phyloP scores from a whole-genome alignment of 2,329 filamentous ascomycete species.

The Fusarium phyllophilum region DNA sequence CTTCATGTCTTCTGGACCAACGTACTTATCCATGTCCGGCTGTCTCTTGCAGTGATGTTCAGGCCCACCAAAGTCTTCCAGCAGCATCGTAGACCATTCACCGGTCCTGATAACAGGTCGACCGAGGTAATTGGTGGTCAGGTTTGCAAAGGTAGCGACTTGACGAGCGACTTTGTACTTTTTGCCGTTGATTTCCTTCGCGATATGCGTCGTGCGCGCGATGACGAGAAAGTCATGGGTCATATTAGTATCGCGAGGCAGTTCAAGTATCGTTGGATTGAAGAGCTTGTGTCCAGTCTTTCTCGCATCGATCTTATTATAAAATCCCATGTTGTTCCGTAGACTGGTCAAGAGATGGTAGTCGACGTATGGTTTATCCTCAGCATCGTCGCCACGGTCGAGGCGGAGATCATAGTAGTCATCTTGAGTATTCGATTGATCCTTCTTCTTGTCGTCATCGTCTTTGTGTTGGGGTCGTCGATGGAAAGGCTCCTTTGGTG shows the following conservation, averaged over 20 bases:
- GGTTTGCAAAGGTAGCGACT: conserved; percentile 29
- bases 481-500: not conserved
- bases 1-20: conserved; percentile 39
- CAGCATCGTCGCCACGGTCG: not conserved
- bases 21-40: conserved; percentile 33
- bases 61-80: conserved; percentile 26
- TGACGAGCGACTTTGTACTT: conserved; percentile 27
- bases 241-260: conserved; percentile 11
- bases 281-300: conserved; percentile 26
- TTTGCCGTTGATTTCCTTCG: conserved; percentile 13
- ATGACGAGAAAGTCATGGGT: conserved; percentile 33
- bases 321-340: conserved; percentile 34
- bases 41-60: conserved; percentile 34
- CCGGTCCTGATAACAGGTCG: conserved; percentile 10
- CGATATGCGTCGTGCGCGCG: conserved; percentile 18
- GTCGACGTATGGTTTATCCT: not conserved
- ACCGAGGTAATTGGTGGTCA: conserved; percentile 15
- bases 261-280: conserved; percentile 33
- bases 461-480: not conserved
- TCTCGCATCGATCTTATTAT: conserved; percentile 25
- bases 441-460: not conserved
- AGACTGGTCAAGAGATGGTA: conserved; percentile 30
- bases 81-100: conserved; percentile 24
- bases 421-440: not conserved
- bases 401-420: conserved; percentile 1